These are phyloP conservation scores for Termitomyces sp. DNA, from an alignment of 768 basidiomycete genomes.

Conservation along the genomic window DNA sequence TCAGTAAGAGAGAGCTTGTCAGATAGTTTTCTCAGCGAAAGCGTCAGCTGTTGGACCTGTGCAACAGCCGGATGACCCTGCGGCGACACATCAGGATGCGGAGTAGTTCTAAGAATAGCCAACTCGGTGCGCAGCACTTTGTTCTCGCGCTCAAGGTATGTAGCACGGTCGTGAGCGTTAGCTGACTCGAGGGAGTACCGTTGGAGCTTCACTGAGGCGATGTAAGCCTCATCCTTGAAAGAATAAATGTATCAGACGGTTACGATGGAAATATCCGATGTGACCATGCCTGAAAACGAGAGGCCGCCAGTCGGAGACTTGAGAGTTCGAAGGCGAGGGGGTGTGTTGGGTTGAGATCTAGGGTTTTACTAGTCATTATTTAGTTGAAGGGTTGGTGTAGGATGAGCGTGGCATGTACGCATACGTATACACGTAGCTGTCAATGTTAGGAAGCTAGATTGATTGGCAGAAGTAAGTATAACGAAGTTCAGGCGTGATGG, in stretches of 20 bases:
- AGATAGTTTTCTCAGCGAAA: constrained; percentile 62
- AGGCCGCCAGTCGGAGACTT: constrained; percentile 39
- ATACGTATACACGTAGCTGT: neutral
- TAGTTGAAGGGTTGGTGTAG: neutral
- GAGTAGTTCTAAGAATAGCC: constrained; percentile 45
- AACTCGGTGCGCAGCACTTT: constrained; percentile 51
- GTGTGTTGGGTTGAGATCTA: constrained; percentile 28
- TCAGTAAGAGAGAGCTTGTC: constrained; percentile 67
- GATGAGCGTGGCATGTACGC: neutral
- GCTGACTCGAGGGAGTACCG: constrained; percentile 50
- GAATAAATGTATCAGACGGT: constrained; percentile 7
- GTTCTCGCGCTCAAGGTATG: constrained; percentile 56
- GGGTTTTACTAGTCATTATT: neutral
- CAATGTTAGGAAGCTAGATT: neutral
- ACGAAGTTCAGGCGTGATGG: neutral
- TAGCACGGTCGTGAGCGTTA: constrained; percentile 39
- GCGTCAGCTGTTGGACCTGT: constrained; percentile 49
- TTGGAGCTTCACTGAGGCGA: constrained; percentile 62
- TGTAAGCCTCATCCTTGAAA: constrained; percentile 63
- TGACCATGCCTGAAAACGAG: constrained; percentile 42
- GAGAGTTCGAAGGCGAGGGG: constrained; percentile 41
- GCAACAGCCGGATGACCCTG: constrained; percentile 22
- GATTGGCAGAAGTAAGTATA: neutral
- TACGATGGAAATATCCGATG: constrained; percentile 6
- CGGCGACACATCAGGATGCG: constrained; percentile 31